Base-by-base conservation (phyloP, 495 filamentous ascomycete species). In the Stereocaulon alpinum region DNA sequence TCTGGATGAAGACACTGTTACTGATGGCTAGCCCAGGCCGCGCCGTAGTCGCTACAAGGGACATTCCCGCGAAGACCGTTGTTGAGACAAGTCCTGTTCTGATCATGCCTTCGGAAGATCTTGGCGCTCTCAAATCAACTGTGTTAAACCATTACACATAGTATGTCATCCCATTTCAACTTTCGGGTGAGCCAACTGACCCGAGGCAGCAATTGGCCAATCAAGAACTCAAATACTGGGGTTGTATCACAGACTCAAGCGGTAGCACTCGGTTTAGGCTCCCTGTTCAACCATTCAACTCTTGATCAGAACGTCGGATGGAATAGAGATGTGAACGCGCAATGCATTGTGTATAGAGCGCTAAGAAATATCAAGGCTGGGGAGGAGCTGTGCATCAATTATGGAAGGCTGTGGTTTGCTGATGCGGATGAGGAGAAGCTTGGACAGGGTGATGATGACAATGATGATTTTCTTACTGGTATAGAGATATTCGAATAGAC, bases 341-440 rank as follows among this genome's bases (percentile, higher is more conserved):
- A 71, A 37, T 50, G 76, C 12, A 69, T 84, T 27, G 72, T 72
- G 10, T 83, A 82, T 61, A 71, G 63, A 3, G 67, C 82, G 24
- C 61, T 81, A 9, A 63, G 74, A 64, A 72, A 81, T 58, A 79
- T 84, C 27, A 63, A 65, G 47, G 64, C 62, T 7, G 78, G 78
- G 14, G 77, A 82, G 63, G 80, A 83, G 64, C 64, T 82, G 9
- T 81, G 77, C 62, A 82, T 84, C 57, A 77, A 73, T 6, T 82
- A 82, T 62, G 81, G 81, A 20, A 67, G 66, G 27, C 68, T 84
- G 55, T 80, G 77, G 42, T 84, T 83, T 62, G 66, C 66, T 40
- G 80, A 84, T 65, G 69, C 69, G 15, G 77, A 80, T 41, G 64
- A 55, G 34, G 60, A 64, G n/a, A 1, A 61, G 55, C 43, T 44